These are phyloP conservation scores for Allantophomopsis cytisporea DNA, from an alignment of 2,329 filamentous ascomycete genomes.

Conservation along the genomic window DNA sequence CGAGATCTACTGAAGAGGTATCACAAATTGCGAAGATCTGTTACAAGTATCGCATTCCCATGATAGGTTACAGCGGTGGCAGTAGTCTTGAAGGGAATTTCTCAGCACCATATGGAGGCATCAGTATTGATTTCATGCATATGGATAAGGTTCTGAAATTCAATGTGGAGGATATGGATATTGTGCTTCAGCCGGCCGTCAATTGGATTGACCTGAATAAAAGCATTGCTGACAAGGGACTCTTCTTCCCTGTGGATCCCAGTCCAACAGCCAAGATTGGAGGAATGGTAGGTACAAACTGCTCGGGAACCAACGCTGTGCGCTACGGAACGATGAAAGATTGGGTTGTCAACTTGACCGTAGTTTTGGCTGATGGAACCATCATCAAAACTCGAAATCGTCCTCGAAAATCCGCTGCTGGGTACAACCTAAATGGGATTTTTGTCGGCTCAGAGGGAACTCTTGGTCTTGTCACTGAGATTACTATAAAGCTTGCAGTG, in stretches of 20 bases:
- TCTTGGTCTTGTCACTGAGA: constrained; percentile 69
- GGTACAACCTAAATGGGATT: constrained; percentile 69
- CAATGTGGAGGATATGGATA: constrained; percentile 80
- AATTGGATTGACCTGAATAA: constrained; percentile 88
- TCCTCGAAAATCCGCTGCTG: constrained; percentile 63
- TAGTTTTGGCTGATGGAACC: constrained; percentile 66
- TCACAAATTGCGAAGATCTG: constrained; percentile 53
- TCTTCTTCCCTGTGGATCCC: constrained; percentile 78
- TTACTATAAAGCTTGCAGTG: constrained; percentile 67
- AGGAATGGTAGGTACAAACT: constrained; percentile 72
- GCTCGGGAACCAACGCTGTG: constrained; percentile 67
- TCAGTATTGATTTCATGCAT: constrained; percentile 77
- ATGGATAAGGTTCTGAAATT: constrained; percentile 77
- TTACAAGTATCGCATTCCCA: constrained; percentile 63
- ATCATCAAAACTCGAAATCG: constrained; percentile 66
- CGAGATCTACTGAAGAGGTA: constrained; percentile 46
- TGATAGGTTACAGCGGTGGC: constrained; percentile 64
- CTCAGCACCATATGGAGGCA: constrained; percentile 71
- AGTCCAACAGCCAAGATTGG: constrained; percentile 51
- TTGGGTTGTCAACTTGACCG: constrained; percentile 73
- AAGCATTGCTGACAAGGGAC: constrained; percentile 50
- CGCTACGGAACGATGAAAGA: constrained; percentile 81
- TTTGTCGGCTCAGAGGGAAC: constrained; percentile 78
- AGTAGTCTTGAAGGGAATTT: constrained; percentile 85
- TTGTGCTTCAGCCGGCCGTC: constrained; percentile 82